Evolutionary conservation across 2,329 filamentous ascomycete genomes (phyloP), one percentile per base, ranked within the genome.

Genomic region (Aureobasidium lini): DNA sequence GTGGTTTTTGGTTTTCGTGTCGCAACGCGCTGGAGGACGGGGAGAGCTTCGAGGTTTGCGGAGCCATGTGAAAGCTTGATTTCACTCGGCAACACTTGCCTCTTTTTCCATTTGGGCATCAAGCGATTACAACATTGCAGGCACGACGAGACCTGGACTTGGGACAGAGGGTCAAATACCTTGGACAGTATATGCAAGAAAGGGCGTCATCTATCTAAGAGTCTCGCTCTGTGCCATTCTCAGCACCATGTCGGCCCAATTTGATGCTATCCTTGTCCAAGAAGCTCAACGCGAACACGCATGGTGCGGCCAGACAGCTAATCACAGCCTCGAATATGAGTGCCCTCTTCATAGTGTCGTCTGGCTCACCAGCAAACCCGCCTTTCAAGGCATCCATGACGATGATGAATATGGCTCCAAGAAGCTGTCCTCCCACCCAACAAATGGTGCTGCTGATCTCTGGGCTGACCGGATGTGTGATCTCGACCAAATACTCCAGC

Each of bases 391-490:
- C 89, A 70, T 91, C 87, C 75, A 89, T 88, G 60, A 93, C 75
- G 32, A 99, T 76, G 67, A 96, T 88, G 69, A 96, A 96, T 31
- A 92, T 74, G 1, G 84, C 92, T 11, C 94, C 94, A 0, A 95
- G 74, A 7, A 96, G 73, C 76, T 97, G 93, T 0, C 94, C 93
- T 6, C 87, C 87, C 1, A 84, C 82, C 94, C 94, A 97, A 67
- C 87, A 89, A 23, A 95, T 78, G 31, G 89, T 90, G 62, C 84
- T 89, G 0, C 89, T 89, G 46, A 96, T 82, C 73, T 95, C 93
- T 0, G 94, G 92, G 42, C 85, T 87, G 29, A 95, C 84, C 0
- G 94, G 94, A 68, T 94, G 89, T 5, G 88, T 91, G 61, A 96
- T 82, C 71, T 97, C 90, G 54, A 89, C 89, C 15, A 96, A 77